Evolutionary conservation across 129 eudicot species (phyloP), one percentile per base, ranked within the genome.

Genomic region (Ambrosia trifida): DNA sequence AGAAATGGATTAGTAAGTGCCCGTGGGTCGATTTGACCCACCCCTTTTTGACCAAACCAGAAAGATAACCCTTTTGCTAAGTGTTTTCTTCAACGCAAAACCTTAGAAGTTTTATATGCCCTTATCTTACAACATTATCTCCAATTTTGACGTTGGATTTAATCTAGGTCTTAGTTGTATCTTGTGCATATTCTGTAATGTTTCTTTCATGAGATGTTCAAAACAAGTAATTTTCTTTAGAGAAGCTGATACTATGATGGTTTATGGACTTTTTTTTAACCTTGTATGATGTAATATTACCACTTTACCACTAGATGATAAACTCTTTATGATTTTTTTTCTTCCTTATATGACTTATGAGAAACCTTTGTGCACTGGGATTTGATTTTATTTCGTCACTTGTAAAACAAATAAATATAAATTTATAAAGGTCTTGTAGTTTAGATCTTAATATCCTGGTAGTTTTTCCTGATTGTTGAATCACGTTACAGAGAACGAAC

Each of bases 401-500:
- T 14, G 12, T 32, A 11, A 13, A 60, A 33, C 62, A 3, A 51
- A 38, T 5, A 50, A 28, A 38, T 65, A 31, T 53, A 40, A 51
- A 64, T 62, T 47, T 20, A 19, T 35, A 32, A 49, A 35, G 78
- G 51, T 64, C 32, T 64, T 36, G 58, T 14, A 30, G 18, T 44
- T 45, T 3, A 60, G 16, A 47, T 62, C 70, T 60, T 73, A n/a
- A 44, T 30, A 59, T 72, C 8, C 69, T 72, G 60, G 77, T 60
- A 61, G 60, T 47, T 73, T 50, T 13, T 58, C 52, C 70, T 57
- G 78, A 76, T 36, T 61, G 10, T 73, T 79, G 49, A 68, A 73
- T 74, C 71, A 59, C 66, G 40, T 73, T 81, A 61, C 96, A 89
- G 96, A 83, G 63, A 66, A 61, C 67, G 91, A 79, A 64, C 65